These are phyloP conservation scores for Hyphodiscus hymeniophilus DNA, from an alignment of 495 filamentous ascomycete species.

Conservation along the genomic window DNA sequence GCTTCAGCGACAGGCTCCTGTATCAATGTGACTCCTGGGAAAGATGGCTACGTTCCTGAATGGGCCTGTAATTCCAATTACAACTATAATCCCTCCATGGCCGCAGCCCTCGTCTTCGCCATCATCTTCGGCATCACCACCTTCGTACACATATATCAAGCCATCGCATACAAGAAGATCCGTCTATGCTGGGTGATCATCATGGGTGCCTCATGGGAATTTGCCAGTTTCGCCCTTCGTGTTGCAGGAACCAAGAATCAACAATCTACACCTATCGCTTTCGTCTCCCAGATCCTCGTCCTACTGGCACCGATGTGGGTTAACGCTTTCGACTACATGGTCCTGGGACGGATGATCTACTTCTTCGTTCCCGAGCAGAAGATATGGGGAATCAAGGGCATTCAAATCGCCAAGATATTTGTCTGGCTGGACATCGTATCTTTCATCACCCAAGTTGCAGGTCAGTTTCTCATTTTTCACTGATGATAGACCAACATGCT, in stretches of 20 bases:
- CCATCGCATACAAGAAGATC: constrained; percentile 28
- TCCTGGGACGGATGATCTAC: constrained; percentile 52
- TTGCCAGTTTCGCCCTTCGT: constrained; percentile 28
- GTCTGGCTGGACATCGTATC: constrained; percentile 51
- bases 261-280: constrained; percentile 24
- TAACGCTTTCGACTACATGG: constrained; percentile 66
- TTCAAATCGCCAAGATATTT: constrained; percentile 45
- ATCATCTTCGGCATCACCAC: constrained; percentile 28
- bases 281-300: constrained; percentile 28
- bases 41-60: constrained; percentile 33
- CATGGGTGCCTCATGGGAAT: constrained; percentile 35
- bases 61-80: constrained; percentile 34
- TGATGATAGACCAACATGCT: neutral
- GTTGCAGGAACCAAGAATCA: constrained; percentile 31
- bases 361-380: constrained; percentile 43
- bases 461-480: neutral
- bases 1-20: constrained; percentile 15
- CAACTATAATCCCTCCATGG: constrained; percentile 29
- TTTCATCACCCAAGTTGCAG: constrained; percentile 12
- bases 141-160: constrained; percentile 28
- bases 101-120: constrained; percentile 30
- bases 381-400: constrained; percentile 41
- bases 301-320: constrained; percentile 44
- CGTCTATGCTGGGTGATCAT: constrained; percentile 47
- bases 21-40: constrained; percentile 26